These are phyloP conservation scores for Trypanosoma cruzi DNA, from an alignment of 208 protist species.

Conservation along the genomic window DNA sequence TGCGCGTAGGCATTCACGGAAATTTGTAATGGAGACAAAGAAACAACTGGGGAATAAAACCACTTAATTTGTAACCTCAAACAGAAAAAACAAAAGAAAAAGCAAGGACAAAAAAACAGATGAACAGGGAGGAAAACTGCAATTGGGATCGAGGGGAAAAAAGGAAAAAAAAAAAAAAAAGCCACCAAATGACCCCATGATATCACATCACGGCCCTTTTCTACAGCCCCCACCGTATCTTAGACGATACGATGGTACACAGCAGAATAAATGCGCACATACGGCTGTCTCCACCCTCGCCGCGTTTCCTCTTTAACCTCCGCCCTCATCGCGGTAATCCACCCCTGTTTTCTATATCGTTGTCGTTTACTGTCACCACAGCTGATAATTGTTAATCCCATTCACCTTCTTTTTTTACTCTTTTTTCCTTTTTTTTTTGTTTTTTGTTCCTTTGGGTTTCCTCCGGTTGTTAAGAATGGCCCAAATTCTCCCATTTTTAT, in stretches of 20 bases:
- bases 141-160: not conserved
- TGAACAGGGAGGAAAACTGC: not conserved
- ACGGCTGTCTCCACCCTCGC: not conserved
- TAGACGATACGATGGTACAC: too few species aligned
- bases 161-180: not conserved
- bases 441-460: not conserved
- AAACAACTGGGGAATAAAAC: too few species aligned
- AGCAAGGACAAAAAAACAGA: not conserved
- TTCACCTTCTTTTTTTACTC: not conserved
- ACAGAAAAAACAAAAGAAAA: too few species aligned
- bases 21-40: too few species aligned
- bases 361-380: not conserved
- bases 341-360: not conserved
- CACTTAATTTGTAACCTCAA: too few species aligned
- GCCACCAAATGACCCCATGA: too few species aligned
- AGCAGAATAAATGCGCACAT: not conserved
- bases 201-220: too few species aligned
- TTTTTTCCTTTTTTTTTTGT: not conserved
- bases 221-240: too few species aligned
- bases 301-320: not conserved
- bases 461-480: not conserved
- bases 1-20: too few species aligned
- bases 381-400: not conserved
- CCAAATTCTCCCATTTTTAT: constrained; percentile 1
- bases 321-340: not conserved